Base-by-base conservation (phyloP, 2,329 filamentous ascomycete genomes). In the Rhytidhysteron rufulum region DNA sequence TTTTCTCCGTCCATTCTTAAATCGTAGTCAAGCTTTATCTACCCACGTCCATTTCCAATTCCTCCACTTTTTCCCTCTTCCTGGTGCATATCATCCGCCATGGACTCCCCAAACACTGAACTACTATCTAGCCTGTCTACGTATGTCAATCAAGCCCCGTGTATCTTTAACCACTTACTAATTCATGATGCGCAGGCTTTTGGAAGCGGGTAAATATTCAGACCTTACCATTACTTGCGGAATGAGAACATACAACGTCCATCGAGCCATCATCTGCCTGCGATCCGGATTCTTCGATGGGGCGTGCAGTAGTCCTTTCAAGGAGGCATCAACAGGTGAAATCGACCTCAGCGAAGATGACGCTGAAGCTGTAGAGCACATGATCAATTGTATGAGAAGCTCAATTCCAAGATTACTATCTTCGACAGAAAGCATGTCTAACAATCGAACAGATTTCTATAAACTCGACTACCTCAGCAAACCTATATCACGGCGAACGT, bases 221-320 rank as follows among this genome's bases (percentile, higher is more conserved):
- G 72, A 75, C 55, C 62, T 75, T 47, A 73, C 68, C 35, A 65
- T 75, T 52, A 59, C 60, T 37, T 73, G 67, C 60, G 68, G 69
- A 42, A 53, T 55, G 43, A 65, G 63, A 58, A 66, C 63, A 62
- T 74, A 70, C 59, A 58, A 56, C 20, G 70, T 73, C 9, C 72
- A 75, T 51, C 65, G 67, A 47, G 70, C 68, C 5, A 67, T 74
- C 31, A 54, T 75, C 34, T 73, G 71, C 55, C 71, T 71, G 27
- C 59, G 72, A 34, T 72, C 69, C 27, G 64, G 62, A 17, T 75
- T 75, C 55, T 71, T 72, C 47, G 61, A 63, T 31, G 68, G 65
- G 29, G 61, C 66, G 22, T 65, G 65, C 45, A 58, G 63, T 43
- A 58, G 58, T 38, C 54, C 60, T 18, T 68, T 67, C 45, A 48